phyloP scores from a whole-genome alignment of 495 filamentous ascomycete species.

The Glonium stellatum region DNA sequence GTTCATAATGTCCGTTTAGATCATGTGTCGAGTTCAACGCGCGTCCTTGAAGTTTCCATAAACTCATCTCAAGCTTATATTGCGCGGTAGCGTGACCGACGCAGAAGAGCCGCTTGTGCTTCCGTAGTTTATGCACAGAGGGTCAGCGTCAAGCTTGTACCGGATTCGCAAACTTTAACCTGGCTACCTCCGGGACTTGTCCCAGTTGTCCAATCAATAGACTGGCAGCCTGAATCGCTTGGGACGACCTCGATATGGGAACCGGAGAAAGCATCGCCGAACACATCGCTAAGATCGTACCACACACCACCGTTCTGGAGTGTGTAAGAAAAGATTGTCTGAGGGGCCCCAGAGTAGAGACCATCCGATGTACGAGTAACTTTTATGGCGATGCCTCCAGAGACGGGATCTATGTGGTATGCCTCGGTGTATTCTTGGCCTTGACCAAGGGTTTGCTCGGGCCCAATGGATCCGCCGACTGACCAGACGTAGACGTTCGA shows the following conservation, averaged over 20 bases:
- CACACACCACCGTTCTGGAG: conserved; percentile 43
- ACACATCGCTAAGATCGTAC: conserved; percentile 51
- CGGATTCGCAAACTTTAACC: conserved; percentile 39
- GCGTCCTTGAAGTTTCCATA: too few species aligned
- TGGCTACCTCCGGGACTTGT: conserved; percentile 45
- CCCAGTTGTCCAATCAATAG: conserved; percentile 46
- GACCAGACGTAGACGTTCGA: conserved; percentile 48
- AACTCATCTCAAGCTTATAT: too few species aligned
- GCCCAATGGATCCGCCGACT: conserved; percentile 40
- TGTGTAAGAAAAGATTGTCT: conserved; percentile 49
- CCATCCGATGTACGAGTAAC: conserved; percentile 44
- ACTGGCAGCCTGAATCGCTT: conserved; percentile 37
- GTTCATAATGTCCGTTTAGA: too few species aligned
- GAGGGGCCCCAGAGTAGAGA: conserved; percentile 45
- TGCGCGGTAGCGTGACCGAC: background rate
- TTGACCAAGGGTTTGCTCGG: conserved; percentile 36
- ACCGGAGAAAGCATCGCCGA: conserved; percentile 47
- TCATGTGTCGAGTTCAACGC: too few species aligned
- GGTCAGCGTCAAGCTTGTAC: background rate
- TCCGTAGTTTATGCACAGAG: background rate
- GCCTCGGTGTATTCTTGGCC: conserved; percentile 40
- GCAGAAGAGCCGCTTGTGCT: background rate
- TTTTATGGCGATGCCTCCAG: conserved; percentile 50
- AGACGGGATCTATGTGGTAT: conserved; percentile 42
- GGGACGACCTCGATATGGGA: conserved; percentile 38